A percentile compares a stretch with the other conserved stretches of the same genome.
Conservation (phyloP, 2,329 filamentous ascomycete species). For the Aspergillus pseudoterreus region DNA sequence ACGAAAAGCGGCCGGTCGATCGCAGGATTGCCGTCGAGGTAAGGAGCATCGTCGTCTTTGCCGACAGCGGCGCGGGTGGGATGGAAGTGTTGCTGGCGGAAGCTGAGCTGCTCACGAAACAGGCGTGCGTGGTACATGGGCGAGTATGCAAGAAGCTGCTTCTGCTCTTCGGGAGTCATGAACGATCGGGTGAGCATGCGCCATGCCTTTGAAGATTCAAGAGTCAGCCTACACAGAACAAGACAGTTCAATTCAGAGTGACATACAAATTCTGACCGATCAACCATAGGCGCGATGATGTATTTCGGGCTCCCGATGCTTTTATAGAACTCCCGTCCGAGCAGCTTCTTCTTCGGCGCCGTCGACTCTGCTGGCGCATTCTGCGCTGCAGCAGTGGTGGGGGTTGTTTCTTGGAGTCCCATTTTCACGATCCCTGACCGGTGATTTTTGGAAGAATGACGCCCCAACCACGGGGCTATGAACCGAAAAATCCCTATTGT, state of each 20-base stretch:
- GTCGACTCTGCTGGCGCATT: slow-evolving; percentile 15
- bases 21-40: slow-evolving; percentile 81
- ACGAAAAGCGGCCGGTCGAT: slow-evolving; percentile 89
- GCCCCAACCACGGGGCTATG: slow-evolving; percentile 27
- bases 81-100: slow-evolving; percentile 79
- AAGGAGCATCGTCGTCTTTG: slow-evolving; percentile 36
- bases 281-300: slow-evolving; percentile 94
- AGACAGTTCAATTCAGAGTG: neutral
- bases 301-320: slow-evolving; percentile 89
- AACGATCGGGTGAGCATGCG: slow-evolving; percentile 94
- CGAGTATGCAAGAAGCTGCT: slow-evolving; percentile 76
- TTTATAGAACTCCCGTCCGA: slow-evolving; percentile 88
- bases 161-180: slow-evolving; percentile 62
- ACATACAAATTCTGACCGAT: slow-evolving; percentile 92
- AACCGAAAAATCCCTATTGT: slow-evolving; percentile 30
- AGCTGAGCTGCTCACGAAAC: slow-evolving; percentile 71
- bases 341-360: slow-evolving; percentile 56
- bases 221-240: slow-evolving; percentile 4
- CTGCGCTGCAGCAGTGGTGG: slow-evolving; percentile 13
- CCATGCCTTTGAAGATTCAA: slow-evolving; percentile 67
- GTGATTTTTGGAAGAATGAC: slow-evolving; percentile 8
- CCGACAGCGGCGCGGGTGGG: slow-evolving; percentile 47
- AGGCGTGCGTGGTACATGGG: slow-evolving; percentile 95
- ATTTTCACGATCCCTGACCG: slow-evolving; percentile 21
- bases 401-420: slow-evolving; percentile 20